phyloP scores from a whole-genome alignment of 805 yeast species.

The Candida chilensis region DNA sequence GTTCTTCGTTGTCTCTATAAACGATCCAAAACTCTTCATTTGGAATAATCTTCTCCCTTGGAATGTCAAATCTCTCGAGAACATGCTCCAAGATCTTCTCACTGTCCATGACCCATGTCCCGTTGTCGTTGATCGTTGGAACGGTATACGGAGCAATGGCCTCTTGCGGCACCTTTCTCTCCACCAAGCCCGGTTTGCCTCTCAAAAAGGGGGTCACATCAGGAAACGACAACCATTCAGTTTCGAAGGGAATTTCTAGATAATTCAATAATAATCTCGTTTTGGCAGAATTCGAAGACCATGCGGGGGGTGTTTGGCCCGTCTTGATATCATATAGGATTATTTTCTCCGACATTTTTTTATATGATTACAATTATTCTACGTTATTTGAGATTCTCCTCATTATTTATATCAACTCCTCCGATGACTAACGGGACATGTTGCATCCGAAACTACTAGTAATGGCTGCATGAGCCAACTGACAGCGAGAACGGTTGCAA shows the following conservation, averaged over 20 bases:
- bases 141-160: background rate
- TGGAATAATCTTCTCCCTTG: background rate
- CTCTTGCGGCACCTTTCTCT: background rate
- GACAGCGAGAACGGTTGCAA: too few species aligned
- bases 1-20: background rate
- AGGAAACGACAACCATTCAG: background rate
- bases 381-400: too few species aligned
- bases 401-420: too few species aligned
- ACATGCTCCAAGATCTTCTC: background rate
- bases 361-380: too few species aligned
- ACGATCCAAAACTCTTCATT: background rate
- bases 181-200: background rate
- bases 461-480: too few species aligned
- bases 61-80: background rate
- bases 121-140: slow-evolving; percentile 1
- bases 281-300: background rate
- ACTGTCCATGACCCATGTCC: background rate
- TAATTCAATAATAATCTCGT: background rate
- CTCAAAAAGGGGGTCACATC: background rate
- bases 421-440: too few species aligned
- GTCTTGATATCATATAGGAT: background rate
- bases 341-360: too few species aligned
- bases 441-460: too few species aligned
- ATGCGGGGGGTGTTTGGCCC: background rate
- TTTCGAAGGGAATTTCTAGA: background rate